phyloP scores from a whole-genome alignment of 2,329 filamentous ascomycete genomes.

The Aspergillus brunneoviolaceus region DNA sequence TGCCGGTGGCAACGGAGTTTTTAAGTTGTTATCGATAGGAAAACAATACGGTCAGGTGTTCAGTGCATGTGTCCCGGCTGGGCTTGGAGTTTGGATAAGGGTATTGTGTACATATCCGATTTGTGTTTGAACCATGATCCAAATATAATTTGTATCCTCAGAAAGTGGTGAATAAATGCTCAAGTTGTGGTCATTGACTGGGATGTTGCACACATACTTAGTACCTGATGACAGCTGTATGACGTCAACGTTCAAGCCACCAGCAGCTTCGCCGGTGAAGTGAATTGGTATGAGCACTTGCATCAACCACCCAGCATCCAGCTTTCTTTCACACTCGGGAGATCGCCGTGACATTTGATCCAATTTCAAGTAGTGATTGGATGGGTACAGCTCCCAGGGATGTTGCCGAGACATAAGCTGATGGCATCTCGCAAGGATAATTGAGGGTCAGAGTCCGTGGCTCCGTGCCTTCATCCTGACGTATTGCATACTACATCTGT shows the following conservation, averaged over 20 bases:
- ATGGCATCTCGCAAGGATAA: background rate
- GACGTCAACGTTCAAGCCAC: background rate
- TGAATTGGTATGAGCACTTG: background rate
- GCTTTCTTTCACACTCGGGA: background rate
- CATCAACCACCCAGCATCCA: background rate
- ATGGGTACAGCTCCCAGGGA: background rate
- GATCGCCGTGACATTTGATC: background rate
- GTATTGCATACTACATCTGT: background rate
- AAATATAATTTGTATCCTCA: too few relatives aligned
- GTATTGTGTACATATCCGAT: background rate
- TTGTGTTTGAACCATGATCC: too few relatives aligned
- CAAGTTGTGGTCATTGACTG: too few relatives aligned
- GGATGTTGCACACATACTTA: background rate
- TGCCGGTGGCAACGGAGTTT: background rate
- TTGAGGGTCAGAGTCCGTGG: background rate
- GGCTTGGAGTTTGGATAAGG: background rate
- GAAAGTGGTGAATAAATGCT: too few relatives aligned
- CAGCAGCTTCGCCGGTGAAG: background rate
- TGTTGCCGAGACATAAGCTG: background rate
- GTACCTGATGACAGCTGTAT: background rate
- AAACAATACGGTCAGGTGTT: background rate
- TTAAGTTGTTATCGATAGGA: background rate
- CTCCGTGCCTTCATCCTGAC: slow-evolving; percentile 1
- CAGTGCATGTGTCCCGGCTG: background rate
- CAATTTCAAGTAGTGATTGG: background rate